Conservation (phyloP, 2,329 filamentous ascomycete genomes). For the Aspergillus sp. region DNA sequence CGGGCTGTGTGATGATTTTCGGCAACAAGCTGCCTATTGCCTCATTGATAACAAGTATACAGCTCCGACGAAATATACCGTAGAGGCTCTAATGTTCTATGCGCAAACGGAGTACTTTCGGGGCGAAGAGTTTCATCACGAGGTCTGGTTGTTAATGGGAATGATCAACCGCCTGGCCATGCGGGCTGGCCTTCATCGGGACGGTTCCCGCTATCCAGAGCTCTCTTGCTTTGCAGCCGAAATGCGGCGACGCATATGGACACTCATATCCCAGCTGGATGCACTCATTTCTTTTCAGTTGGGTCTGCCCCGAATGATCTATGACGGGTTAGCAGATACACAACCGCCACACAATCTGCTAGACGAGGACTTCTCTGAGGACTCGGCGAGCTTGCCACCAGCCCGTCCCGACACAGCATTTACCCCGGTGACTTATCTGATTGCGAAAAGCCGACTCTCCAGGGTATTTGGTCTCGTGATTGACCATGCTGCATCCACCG, state of each 20-base stretch:
- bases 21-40: too few species aligned
- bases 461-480: slow-evolving; percentile 13
- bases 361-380: too few species aligned
- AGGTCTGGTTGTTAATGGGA: slow-evolving; percentile 30
- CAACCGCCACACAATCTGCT: too few species aligned
- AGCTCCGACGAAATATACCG: too few species aligned
- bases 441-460: slow-evolving; percentile 18
- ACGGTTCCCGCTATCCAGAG: slow-evolving; percentile 38
- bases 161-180: slow-evolving; percentile 33
- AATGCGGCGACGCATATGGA: slow-evolving; percentile 25
- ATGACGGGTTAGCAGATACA: slow-evolving; percentile 31
- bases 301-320: slow-evolving; percentile 43
- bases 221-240: slow-evolving; percentile 36
- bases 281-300: slow-evolving; percentile 41
- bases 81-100: too few species aligned
- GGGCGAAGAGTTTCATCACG: too few species aligned
- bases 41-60: too few species aligned
- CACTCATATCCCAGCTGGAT: slow-evolving; percentile 40
- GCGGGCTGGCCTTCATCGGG: slow-evolving; percentile 49
- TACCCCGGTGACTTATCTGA: too few species aligned
- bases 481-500: slow-evolving; percentile 9
- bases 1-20: too few species aligned
- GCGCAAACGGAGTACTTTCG: too few species aligned
- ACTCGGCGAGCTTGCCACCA: too few species aligned
- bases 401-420: too few species aligned